Percentiles rank a stretch among this genome's conserved stretches.
Conservation (phyloP, 2,329 filamentous ascomycete genomes). For the Exutisphaerella laricina region DNA sequence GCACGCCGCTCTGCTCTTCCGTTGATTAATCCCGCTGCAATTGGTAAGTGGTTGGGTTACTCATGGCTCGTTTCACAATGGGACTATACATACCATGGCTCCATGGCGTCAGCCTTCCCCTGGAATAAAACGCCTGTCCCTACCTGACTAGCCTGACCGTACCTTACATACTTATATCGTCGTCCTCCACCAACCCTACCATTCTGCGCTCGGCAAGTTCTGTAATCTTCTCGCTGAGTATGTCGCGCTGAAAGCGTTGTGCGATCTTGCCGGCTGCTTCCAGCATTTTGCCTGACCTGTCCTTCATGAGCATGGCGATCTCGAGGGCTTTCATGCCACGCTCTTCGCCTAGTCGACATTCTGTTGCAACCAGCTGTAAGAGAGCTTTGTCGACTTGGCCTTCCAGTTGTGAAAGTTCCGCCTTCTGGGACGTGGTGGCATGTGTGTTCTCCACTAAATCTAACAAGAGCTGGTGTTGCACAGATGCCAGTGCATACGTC, state of each 20-base stretch:
- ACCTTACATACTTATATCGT: slow-evolving; percentile 21
- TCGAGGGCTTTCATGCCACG: slow-evolving; percentile 92
- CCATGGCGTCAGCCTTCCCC: too few species aligned
- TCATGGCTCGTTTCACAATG: background rate
- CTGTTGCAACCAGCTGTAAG: slow-evolving; percentile 78
- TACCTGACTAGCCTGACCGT: background rate
- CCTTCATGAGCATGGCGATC: slow-evolving; percentile 77
- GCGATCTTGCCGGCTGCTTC: slow-evolving; percentile 89
- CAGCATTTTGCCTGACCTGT: slow-evolving; percentile 80
- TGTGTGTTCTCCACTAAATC: slow-evolving; percentile 68
- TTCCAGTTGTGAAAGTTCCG: slow-evolving; percentile 64
- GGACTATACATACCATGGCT: background rate
- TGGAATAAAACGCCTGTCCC: too few species aligned
- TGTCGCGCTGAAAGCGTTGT: slow-evolving; percentile 69
- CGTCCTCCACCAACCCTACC: slow-evolving; percentile 57
- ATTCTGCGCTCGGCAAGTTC: slow-evolving; percentile 70
- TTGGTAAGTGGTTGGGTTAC: too few species aligned
- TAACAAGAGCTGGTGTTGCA: slow-evolving; percentile 67
- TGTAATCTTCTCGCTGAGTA: slow-evolving; percentile 85
- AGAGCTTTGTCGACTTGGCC: slow-evolving; percentile 85
- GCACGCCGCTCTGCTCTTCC: too few species aligned
- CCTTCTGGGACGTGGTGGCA: slow-evolving; percentile 58
- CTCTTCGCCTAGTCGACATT: slow-evolving; percentile 90
- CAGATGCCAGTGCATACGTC: slow-evolving; percentile 66
- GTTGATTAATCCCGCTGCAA: too few species aligned